Conservation (phyloP, 768 basidiomycete species). For the Boletus reticulatus region DNA sequence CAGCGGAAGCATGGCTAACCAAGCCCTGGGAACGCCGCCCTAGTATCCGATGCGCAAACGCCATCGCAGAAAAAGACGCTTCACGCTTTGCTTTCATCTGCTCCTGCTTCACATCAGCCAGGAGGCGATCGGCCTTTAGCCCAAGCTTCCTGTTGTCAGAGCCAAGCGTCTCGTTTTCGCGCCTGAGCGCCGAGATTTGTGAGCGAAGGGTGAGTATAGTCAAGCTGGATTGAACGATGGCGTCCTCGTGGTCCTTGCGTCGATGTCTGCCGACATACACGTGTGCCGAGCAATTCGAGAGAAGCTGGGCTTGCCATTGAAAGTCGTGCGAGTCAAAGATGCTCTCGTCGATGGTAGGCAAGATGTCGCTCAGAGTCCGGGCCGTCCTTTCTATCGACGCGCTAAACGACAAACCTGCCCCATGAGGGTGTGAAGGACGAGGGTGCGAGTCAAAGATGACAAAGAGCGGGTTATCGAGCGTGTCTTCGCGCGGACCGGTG, state of each 20-base stretch:
- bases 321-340: slow-evolving; percentile 42
- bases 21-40: slow-evolving; percentile 2
- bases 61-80: not conserved
- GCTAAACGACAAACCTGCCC: slow-evolving; percentile 58
- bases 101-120: slow-evolving; percentile 10
- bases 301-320: slow-evolving; percentile 66
- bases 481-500: not conserved
- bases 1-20: slow-evolving; percentile 21
- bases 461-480: slow-evolving; percentile 36
- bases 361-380: slow-evolving; percentile 42
- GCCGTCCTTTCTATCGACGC: slow-evolving; percentile 44
- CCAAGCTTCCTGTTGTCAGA: slow-evolving; percentile 28
- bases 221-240: slow-evolving; percentile 50
- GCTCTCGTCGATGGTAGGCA: slow-evolving; percentile 44
- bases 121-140: slow-evolving; percentile 22
- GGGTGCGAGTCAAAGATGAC: slow-evolving; percentile 70
- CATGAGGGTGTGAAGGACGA: slow-evolving; percentile 54
- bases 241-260: slow-evolving; percentile 25
- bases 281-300: slow-evolving; percentile 59
- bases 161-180: slow-evolving; percentile 25
- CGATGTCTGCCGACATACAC: slow-evolving; percentile 41
- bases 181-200: slow-evolving; percentile 37
- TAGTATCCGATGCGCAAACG: not conserved
- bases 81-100: not conserved
- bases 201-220: slow-evolving; percentile 43